Evolutionary conservation across 116 monocot genomes (phyloP), one percentile per base, ranked within the genome.

Genomic region (Posidonia oceanica): DNA sequence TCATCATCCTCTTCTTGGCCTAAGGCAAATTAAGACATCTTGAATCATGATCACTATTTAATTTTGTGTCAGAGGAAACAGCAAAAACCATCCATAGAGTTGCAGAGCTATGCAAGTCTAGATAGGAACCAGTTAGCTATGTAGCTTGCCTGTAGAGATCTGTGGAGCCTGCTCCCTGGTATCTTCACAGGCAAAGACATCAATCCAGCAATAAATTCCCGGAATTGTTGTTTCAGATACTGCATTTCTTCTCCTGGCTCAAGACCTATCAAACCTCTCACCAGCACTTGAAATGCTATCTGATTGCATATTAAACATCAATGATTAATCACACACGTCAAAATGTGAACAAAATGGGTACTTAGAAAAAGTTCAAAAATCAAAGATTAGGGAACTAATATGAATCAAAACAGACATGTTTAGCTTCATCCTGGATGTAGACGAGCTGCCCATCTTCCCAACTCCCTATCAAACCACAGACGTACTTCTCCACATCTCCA

Each of bases 1-100:
- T 79, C 63, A 80, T 79, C 94, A 94, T 94, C 71, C 59, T 87
- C 77, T 87, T 83, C 82, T 90, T 94, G 8, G 94, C 94, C 94
- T 94, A 73, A 7, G 20, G 56, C 16, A 11, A 16, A 14, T 2
- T 15, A 63, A 13, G 37, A 63, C 2, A 23, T 5, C 14, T 63
- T 36, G 17, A 58, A 5, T 21, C 38, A 63, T 13, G 14, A 63
- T 29, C 12, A 29, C 14, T 23, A 38, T 36, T 63, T 2, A n/a
- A 58, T 40, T 37, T 0, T 14, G 40, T 37, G 56, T 69, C 55
- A 55, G 38, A 55, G 13, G 38, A 10, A 38, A 55, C 55, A 38
- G 69, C 36, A 37, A 55, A 14, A 69, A 69, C 17, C 37, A 55
- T 11, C 52, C 7, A 17, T 69, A 68, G 69, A n/a, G n/a, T 17